Base-by-base conservation (phyloP, 1,284 basidiomycete species). In the Takashimella tepidaria region DNA sequence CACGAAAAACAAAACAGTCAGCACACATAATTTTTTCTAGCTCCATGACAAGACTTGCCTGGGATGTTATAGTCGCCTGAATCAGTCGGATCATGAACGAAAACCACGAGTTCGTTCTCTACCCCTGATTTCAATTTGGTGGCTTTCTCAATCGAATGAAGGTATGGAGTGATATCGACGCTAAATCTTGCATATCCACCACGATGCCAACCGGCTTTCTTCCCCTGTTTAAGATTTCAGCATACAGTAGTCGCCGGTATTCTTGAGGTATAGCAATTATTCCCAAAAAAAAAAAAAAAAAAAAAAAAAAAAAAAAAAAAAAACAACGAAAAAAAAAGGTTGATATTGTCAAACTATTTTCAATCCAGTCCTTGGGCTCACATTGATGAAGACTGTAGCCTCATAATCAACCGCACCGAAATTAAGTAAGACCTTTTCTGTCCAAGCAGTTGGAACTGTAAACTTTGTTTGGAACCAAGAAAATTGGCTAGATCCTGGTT, bases 371-470 rank as follows among this genome's bases (percentile, higher is more conserved):
- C n/a, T n/a, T n/a, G n/a, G n/a, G n/a, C n/a, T 49, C 25, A 53
- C 57, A 51, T 62, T 62, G 44, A 62, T 41, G 45, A 60, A 60
- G 5, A 62, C 58, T n/a, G 61, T 62, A 16, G 61, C 58, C 44
- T 62, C 54, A 24, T 60, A 62, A 45, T 62, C 61, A 20, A 60
- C 58, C 12, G 61, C 61, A 12, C 58, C 58, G 46, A 62, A 62
- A 50, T 62, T 62, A 46, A 62, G 45, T 5, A 58, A n/a, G 5
- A 62, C 49, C 16, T 54, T 49, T 16, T 62, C 37, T 23, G 41
- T 52, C 61, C 61, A 62, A 21, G 56, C 53, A 10, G 27, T 22
- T 10, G 61, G 61, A 4, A 62, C 58, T 23, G 24, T 44, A 45
- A 62, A 62, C 3, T 42, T 60, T 20, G 58, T 62, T 44, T 54